A percentile compares a stretch with the other conserved stretches of the same genome.
phyloP scores from a whole-genome alignment of 768 basidiomycete species.

The Termitomyces sp. region DNA sequence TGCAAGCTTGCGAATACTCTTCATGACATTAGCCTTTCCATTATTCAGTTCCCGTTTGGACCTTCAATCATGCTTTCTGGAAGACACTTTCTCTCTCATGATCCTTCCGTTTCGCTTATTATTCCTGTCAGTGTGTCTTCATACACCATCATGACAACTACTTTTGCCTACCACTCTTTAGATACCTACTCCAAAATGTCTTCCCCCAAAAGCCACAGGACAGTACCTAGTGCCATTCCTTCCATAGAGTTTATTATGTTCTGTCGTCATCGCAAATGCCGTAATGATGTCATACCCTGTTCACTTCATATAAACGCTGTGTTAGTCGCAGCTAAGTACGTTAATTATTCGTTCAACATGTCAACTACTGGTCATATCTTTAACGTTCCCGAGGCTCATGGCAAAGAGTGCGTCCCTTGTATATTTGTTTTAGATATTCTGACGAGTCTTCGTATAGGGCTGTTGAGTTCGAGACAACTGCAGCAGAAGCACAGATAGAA shows the following conservation, averaged over 20 bases:
- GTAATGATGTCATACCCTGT: conserved; percentile 11
- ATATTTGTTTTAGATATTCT: background rate
- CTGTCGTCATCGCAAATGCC: conserved; percentile 9
- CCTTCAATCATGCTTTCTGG: conserved; percentile 2
- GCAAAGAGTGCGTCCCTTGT: conserved; percentile 30
- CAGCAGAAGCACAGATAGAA: conserved; percentile 48
- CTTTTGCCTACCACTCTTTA: background rate
- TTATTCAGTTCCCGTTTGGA: background rate
- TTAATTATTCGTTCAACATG: conserved; percentile 14
- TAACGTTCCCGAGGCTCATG: conserved; percentile 35
- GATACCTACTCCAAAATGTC: background rate
- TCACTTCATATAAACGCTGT: background rate
- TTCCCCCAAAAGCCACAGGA: background rate
- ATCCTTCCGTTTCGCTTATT: background rate
- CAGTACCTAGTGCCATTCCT: background rate
- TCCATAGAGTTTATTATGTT: background rate
- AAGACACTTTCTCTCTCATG: background rate
- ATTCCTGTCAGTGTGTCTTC: background rate
- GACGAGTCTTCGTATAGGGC: conserved; percentile 20
- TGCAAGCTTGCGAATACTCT: background rate
- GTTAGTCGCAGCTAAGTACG: too few relatives aligned
- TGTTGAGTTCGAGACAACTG: conserved; percentile 50
- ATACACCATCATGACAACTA: background rate
- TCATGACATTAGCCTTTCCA: background rate
- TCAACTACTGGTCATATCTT: conserved; percentile 31